Evolutionary conservation across 345 rosid species (phyloP).

Genomic region (Alliaria petiolata): DNA sequence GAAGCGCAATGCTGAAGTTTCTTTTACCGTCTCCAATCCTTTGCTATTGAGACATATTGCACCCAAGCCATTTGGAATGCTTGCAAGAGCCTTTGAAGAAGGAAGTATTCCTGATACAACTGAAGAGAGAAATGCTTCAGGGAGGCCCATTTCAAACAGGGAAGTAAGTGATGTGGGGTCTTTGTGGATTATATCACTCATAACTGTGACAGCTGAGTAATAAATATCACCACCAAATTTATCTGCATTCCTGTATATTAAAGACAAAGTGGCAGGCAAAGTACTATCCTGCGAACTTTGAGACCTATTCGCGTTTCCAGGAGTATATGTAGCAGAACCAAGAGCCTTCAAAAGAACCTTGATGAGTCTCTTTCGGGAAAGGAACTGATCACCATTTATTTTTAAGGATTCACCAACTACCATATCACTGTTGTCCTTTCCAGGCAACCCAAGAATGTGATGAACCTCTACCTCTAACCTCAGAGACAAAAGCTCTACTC

Average conservation of each 20-base stretch:
- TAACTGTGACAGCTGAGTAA: conserved; percentile 91
- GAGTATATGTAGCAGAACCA: conserved; percentile 89
- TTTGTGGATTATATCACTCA: conserved; percentile 96
- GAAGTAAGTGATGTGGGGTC: conserved; percentile 85
- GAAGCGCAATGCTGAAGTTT: conserved; percentile 72
- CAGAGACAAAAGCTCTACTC: conserved; percentile 89
- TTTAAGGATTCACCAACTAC: conserved; percentile 55
- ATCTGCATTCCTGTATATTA: conserved; percentile 63
- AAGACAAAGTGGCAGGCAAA: conserved; percentile 70
- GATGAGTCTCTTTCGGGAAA: conserved; percentile 81
- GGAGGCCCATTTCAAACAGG: conserved; percentile 84
- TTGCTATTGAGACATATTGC: conserved; percentile 89
- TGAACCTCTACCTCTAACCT: conserved; percentile 82
- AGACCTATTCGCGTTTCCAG: conserved; percentile 62
- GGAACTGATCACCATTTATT: conserved; percentile 53
- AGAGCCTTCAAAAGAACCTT: conserved; percentile 92
- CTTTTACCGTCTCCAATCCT: conserved; percentile 92
- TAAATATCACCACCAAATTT: conserved; percentile 95
- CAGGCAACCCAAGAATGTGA: conserved; percentile 57
- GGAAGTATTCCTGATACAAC: conserved; percentile 80
- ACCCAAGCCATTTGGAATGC: conserved; percentile 92
- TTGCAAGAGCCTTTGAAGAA: conserved; percentile 90
- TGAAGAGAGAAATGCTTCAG: conserved; percentile 91
- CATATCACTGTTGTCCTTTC: conserved; percentile 52
- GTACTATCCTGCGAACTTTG: conserved; percentile 69